phyloP scores from a whole-genome alignment of 352 stramenopile species.

The Peronosclerospora sorghi region DNA sequence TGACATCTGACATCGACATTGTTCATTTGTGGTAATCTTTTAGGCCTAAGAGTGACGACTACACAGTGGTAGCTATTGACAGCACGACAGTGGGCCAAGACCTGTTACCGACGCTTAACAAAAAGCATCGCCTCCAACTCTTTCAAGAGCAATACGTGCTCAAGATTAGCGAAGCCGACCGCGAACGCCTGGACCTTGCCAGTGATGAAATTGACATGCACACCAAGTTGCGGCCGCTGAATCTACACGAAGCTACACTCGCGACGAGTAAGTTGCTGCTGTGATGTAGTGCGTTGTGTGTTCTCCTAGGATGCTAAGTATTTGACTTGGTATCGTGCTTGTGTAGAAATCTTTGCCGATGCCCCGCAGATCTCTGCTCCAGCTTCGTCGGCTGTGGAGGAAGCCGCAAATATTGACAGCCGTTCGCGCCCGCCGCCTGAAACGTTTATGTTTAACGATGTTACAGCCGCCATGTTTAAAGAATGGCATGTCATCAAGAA shows the following conservation, averaged over 20 bases:
- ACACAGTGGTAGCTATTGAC: conserved; percentile 81
- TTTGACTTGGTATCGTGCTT: conserved; percentile 1
- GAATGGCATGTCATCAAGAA: conserved; percentile 87
- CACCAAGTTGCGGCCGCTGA: conserved; percentile 72
- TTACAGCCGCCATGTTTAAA: conserved; percentile 85
- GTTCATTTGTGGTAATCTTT: neutral
- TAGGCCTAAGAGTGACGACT: conserved; percentile 83
- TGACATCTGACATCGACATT: conserved; percentile 1
- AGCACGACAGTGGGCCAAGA: conserved; percentile 69
- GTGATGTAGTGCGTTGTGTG: neutral
- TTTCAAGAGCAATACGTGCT: conserved; percentile 84
- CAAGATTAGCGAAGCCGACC: conserved; percentile 82
- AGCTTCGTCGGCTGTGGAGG: conserved; percentile 52
- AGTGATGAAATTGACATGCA: conserved; percentile 84
- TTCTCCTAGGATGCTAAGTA: neutral
- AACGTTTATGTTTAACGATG: conserved; percentile 88
- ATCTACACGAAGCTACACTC: conserved; percentile 80
- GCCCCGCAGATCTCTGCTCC: conserved; percentile 61
- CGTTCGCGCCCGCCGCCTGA: conserved; percentile 62
- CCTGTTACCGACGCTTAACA: conserved; percentile 76
- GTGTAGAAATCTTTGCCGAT: conserved; percentile 76
- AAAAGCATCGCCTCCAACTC: conserved; percentile 75
- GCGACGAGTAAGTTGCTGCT: conserved; percentile 53
- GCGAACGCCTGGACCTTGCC: conserved; percentile 64
- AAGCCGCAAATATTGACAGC: conserved; percentile 52